Conservation (phyloP, 1,139 yeast species). For the Suhomyces taliae region DNA sequence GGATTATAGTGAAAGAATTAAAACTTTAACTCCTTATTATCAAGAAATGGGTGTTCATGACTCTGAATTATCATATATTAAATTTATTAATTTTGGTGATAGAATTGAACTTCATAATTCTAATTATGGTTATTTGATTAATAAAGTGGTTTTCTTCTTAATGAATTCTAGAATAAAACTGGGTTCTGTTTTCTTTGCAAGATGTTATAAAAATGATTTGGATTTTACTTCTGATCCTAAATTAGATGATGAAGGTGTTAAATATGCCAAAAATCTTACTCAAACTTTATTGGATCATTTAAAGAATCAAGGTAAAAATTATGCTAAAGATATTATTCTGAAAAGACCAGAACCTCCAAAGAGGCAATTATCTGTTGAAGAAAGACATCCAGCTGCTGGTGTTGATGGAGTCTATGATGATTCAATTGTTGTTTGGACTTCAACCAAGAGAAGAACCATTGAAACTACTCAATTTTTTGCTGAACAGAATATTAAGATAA, state of each 20-base stretch:
- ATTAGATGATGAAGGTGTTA: slow-evolving; percentile 57
- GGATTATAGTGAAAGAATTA: slow-evolving; percentile 58
- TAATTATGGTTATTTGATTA: slow-evolving; percentile 82
- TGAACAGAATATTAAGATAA: slow-evolving; percentile 52
- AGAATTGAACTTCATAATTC: slow-evolving; percentile 76
- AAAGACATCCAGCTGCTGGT: slow-evolving; percentile 47
- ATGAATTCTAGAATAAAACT: slow-evolving; percentile 84
- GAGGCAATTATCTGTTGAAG: slow-evolving; percentile 22
- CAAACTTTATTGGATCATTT: slow-evolving; percentile 39
- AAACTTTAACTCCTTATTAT: slow-evolving; percentile 51
- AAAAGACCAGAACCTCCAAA: slow-evolving; percentile 17
- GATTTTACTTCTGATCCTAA: slow-evolving; percentile 64
- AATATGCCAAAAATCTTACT: slow-evolving; percentile 50
- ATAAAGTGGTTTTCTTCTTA: slow-evolving; percentile 84
- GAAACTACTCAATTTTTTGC: slow-evolving; percentile 74
- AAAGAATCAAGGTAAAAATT: slow-evolving; percentile 31
- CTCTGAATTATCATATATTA: slow-evolving; percentile 67
- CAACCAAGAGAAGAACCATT: slow-evolving; percentile 79
- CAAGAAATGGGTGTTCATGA: slow-evolving; percentile 51
- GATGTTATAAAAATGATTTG: slow-evolving; percentile 67
- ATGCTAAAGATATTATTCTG: slow-evolving; percentile 18
- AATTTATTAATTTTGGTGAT: slow-evolving; percentile 90
- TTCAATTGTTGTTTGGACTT: slow-evolving; percentile 84
- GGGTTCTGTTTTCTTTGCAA: slow-evolving; percentile 85
- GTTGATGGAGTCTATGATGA: slow-evolving; percentile 50